A percentile compares a stretch with the other conserved stretches of the same genome.
These are phyloP conservation scores for Scleromitrula shiraiana DNA, from an alignment of 2,329 filamentous ascomycete genomes.

Conservation along the genomic window DNA sequence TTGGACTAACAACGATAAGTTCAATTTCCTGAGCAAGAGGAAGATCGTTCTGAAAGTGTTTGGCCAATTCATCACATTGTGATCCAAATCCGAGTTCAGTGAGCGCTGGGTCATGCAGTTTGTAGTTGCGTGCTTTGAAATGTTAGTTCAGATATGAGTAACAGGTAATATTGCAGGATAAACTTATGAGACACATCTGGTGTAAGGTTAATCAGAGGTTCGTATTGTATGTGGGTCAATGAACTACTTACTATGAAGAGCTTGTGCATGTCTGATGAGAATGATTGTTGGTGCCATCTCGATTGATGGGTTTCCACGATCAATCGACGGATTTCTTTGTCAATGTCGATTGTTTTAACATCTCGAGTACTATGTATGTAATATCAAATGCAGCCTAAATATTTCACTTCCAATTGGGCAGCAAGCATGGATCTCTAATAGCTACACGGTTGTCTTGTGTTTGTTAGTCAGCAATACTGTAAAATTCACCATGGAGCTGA, in stretches of 20 bases:
- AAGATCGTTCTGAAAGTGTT: constrained; percentile 20
- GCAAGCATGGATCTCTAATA: too few species aligned
- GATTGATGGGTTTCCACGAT: too few species aligned
- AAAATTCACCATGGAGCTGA: too few species aligned
- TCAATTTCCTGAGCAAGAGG: constrained; percentile 26
- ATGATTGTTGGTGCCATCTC: constrained; percentile 35
- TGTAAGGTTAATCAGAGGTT: constrained; percentile 6
- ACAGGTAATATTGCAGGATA: constrained; percentile 10
- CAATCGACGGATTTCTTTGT: too few species aligned
- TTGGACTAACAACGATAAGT: constrained; percentile 29
- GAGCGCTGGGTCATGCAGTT: constrained; percentile 20
- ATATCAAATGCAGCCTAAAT: too few species aligned
- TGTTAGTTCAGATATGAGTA: constrained; percentile 12
- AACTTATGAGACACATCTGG: constrained; percentile 29
- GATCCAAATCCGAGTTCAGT: constrained; percentile 19
- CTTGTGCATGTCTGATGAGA: constrained; percentile 36
- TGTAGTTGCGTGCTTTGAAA: constrained; percentile 20
- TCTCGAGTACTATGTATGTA: too few species aligned
- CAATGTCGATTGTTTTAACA: too few species aligned
- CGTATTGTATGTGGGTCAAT: background rate
- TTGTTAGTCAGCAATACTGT: too few species aligned
- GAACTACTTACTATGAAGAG: constrained; percentile 32
- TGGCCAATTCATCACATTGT: constrained; percentile 22
- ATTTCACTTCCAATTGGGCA: too few species aligned
- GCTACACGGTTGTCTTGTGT: too few species aligned